A percentile compares a stretch with the other conserved stretches of the same genome.
Evolutionary conservation across 441 rosid species (phyloP).

Genomic region (Arabidopsis lyrata): DNA sequence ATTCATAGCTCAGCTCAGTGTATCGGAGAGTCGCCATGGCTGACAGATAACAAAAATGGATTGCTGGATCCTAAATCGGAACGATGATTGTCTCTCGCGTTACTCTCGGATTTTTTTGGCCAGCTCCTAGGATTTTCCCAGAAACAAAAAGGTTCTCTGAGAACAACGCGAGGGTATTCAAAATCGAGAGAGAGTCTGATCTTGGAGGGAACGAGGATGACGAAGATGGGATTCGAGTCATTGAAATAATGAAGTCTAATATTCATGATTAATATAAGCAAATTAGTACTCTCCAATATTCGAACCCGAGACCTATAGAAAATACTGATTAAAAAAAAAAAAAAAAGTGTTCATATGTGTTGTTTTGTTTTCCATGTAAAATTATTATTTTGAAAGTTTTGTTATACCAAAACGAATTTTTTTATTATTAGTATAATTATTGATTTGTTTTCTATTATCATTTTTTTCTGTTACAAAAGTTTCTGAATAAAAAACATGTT

Average conservation of each 20-base stretch:
- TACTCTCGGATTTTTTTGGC: neutral
- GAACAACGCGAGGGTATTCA: neutral
- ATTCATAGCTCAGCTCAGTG: slow-evolving; percentile 16
- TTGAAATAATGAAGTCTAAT: too few relatives aligned
- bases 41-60: neutral
- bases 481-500: too few relatives aligned
- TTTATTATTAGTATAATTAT: too few relatives aligned
- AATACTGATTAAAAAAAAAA: too few relatives aligned
- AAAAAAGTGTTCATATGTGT: neutral
- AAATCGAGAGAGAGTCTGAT: neutral
- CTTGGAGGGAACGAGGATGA: slow-evolving; percentile 14
- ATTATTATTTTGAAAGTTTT: too few relatives aligned
- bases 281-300: too few relatives aligned
- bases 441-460: too few relatives aligned
- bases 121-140: neutral
- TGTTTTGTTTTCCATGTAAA: too few relatives aligned
- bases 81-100: neutral
- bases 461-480: too few relatives aligned
- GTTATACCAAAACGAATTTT: too few relatives aligned
- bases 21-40: slow-evolving; percentile 1
- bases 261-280: too few relatives aligned
- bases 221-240: neutral
- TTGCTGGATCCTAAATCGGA: neutral
- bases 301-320: neutral
- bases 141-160: neutral